phyloP scores from a whole-genome alignment of 2,329 filamentous ascomycete species.

The Fusarium sp. region DNA sequence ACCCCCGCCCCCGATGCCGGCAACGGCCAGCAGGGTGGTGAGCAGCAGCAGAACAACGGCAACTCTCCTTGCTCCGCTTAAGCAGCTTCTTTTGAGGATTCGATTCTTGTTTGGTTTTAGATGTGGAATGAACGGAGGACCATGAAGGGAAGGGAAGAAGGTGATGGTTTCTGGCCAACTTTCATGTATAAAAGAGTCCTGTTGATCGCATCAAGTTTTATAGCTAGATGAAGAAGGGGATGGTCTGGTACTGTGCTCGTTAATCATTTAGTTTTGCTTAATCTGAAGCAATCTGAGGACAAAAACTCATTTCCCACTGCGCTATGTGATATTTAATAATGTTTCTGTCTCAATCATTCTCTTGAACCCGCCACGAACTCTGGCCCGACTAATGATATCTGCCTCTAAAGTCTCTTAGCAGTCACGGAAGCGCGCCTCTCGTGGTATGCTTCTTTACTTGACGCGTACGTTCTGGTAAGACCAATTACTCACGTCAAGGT shows the following conservation, averaged over 20 bases:
- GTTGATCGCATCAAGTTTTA: constrained; percentile 22
- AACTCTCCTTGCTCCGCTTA: constrained; percentile 21
- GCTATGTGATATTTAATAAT: neutral
- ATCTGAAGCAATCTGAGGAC: constrained; percentile 25
- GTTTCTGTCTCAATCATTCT: neutral
- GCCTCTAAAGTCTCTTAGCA: too few relatives aligned
- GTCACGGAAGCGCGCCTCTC: neutral
- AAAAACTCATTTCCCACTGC: neutral
- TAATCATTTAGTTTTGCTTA: constrained; percentile 28
- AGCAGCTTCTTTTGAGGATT: neutral
- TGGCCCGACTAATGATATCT: too few relatives aligned
- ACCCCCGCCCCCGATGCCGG: neutral
- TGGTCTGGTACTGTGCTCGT: constrained; percentile 33
- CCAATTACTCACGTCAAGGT: too few relatives aligned
- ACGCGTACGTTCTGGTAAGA: neutral
- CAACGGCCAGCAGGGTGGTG: neutral
- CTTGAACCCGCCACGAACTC: too few relatives aligned
- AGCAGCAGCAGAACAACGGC: neutral
- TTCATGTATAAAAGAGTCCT: constrained; percentile 28
- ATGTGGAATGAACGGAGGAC: constrained; percentile 12
- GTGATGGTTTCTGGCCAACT: constrained; percentile 18
- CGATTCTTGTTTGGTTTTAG: constrained; percentile 8
- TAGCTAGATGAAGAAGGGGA: constrained; percentile 23
- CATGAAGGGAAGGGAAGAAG: constrained; percentile 2
- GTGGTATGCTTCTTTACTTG: neutral